Evolutionary conservation across 73 alveolate genomes (phyloP).

Genomic region (Halteria grandinella): DNA sequence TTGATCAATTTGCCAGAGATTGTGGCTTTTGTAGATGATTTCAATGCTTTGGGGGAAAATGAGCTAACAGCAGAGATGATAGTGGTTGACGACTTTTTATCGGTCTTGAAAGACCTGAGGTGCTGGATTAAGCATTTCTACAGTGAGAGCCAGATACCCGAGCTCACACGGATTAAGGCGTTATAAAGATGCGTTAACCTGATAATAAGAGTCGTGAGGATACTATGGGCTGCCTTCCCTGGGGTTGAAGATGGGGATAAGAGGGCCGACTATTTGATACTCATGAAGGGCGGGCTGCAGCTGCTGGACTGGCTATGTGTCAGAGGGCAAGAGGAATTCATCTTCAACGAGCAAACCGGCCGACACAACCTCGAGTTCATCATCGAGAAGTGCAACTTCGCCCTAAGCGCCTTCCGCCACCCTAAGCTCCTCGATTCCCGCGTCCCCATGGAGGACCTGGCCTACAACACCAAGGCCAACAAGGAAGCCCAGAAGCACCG

Average conservation of each 20-base stretch:
- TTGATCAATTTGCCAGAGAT: slow-evolving; percentile 60
- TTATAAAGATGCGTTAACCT: slow-evolving; percentile 34
- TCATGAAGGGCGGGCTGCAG: slow-evolving; percentile 33
- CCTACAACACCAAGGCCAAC: slow-evolving; percentile 41
- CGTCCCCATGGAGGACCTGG: slow-evolving; percentile 63
- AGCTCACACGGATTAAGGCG: slow-evolving; percentile 54
- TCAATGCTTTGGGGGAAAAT: slow-evolving; percentile 6
- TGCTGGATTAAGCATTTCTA: slow-evolving; percentile 67
- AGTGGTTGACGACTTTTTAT: slow-evolving; percentile 25
- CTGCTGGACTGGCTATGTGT: slow-evolving; percentile 68
- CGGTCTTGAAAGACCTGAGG: slow-evolving; percentile 38
- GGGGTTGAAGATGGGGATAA: not conserved
- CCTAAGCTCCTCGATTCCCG: not conserved
- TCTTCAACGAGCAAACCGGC: slow-evolving; percentile 54
- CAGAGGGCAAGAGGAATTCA: slow-evolving; percentile 45
- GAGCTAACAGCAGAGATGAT: slow-evolving; percentile 43
- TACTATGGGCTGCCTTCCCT: slow-evolving; percentile 55
- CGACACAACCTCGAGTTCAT: slow-evolving; percentile 35
- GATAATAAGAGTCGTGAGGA: slow-evolving; percentile 29
- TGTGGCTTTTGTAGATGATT: slow-evolving; percentile 53
- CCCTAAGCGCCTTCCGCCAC: slow-evolving; percentile 47
- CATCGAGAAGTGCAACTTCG: slow-evolving; percentile 40
- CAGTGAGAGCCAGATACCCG: slow-evolving; percentile 42
- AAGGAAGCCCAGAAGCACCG: slow-evolving; percentile 26
- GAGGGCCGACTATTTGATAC: slow-evolving; percentile 53